Evolutionary conservation across 371 early-diverging fungal genomes (phyloP).

Genomic region (Chytridium lagenaria): DNA sequence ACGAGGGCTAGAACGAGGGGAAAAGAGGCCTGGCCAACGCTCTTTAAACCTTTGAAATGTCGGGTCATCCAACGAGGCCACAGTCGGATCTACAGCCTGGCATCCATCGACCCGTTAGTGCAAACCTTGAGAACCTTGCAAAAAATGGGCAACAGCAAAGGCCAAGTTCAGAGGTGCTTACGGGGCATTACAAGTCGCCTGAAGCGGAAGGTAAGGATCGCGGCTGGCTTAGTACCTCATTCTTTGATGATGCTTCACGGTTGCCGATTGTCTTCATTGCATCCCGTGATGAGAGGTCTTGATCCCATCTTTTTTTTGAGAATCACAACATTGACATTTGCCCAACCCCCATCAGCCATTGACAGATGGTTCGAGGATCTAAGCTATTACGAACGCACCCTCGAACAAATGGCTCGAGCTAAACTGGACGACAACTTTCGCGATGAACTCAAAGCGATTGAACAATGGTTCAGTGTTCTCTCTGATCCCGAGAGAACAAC

Average conservation of each 20-base stretch:
- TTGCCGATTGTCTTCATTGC: not conserved
- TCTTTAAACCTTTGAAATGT: too few relatives aligned
- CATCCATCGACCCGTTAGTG: conserved; percentile 8
- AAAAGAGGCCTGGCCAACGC: too few relatives aligned
- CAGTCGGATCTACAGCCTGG: conserved; percentile 16
- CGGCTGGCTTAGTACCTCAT: not conserved
- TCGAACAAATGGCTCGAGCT: conserved; percentile 93
- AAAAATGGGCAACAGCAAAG: conserved; percentile 24
- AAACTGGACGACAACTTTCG: conserved; percentile 90
- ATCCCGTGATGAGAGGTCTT: too few relatives aligned
- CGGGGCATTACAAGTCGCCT: conserved; percentile 33
- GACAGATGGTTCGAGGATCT: conserved; percentile 92
- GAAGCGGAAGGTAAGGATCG: conserved; percentile 29
- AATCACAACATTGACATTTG: too few relatives aligned
- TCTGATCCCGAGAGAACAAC: conserved; percentile 91
- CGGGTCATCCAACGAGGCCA: not conserved
- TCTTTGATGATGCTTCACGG: not conserved
- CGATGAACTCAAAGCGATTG: conserved; percentile 91
- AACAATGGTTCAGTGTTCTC: conserved; percentile 91
- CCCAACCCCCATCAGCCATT: conserved; percentile 70
- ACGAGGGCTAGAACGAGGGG: too few relatives aligned
- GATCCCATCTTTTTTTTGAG: too few relatives aligned
- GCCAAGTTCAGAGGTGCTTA: conserved; percentile 28
- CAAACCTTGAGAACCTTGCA: conserved; percentile 14
- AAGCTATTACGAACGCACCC: conserved; percentile 84